These are phyloP conservation scores for thale cress (Arabidopsis thaliana) DNA, from an alignment of 345 rosid species.

Conservation along the genomic window DNA sequence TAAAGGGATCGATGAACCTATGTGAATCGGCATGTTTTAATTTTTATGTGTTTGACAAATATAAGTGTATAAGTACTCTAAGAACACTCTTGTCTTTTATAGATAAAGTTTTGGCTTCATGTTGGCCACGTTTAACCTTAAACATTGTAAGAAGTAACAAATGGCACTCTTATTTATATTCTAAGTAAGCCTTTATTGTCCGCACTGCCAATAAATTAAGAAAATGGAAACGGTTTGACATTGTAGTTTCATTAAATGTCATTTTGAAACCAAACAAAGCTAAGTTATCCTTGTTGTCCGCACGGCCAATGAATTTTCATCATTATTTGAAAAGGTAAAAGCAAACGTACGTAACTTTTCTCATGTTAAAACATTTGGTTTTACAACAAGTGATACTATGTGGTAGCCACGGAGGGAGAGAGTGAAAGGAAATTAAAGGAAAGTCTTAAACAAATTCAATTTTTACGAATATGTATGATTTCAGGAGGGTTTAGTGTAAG, in stretches of 20 bases:
- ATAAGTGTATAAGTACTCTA: neutral
- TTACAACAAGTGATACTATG: too few relatives aligned
- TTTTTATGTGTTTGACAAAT: neutral
- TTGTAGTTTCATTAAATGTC: too few relatives aligned
- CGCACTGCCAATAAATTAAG: too few relatives aligned
- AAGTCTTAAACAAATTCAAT: neutral
- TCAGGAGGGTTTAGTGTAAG: conserved; percentile 3
- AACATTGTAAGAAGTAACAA: neutral
- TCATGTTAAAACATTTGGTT: too few relatives aligned
- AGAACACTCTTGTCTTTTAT: neutral
- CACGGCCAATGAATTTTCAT: neutral
- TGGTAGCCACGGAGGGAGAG: too few relatives aligned
- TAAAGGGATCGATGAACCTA: conserved; percentile 27
- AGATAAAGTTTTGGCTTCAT: neutral
- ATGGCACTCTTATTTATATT: neutral
- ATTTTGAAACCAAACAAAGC: too few relatives aligned
- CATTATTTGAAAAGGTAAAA: too few relatives aligned
- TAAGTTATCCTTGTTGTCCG: neutral
- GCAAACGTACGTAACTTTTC: too few relatives aligned
- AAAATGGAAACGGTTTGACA: too few relatives aligned
- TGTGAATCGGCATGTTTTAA: conserved; percentile 19
- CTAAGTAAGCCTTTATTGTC: neutral
- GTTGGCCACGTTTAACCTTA: neutral
- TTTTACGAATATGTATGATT: neutral
- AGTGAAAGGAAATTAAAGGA: too few relatives aligned